Evolutionary conservation across 805 yeast genomes (phyloP).

Genomic region (Phaffomyces thermotolerans): DNA sequence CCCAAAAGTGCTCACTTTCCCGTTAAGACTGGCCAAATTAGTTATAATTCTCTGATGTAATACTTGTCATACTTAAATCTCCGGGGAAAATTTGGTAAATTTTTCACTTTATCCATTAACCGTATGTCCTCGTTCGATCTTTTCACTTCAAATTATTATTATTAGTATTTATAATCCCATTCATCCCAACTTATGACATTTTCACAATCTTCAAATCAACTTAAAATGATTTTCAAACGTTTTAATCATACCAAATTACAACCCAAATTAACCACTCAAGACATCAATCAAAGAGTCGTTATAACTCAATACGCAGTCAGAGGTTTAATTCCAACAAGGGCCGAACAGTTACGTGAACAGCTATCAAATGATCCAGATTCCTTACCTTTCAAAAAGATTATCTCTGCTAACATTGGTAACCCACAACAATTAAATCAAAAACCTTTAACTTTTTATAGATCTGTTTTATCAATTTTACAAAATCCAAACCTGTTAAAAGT

Average conservation of each 20-base stretch:
- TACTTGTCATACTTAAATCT: no score
- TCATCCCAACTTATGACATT: no score
- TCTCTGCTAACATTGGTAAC: constrained; percentile 92
- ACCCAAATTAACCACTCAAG: constrained; percentile 34
- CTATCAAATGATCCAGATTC: constrained; percentile 48
- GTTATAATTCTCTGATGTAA: no score
- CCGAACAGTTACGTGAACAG: constrained; percentile 68
- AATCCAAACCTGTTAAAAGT: constrained; percentile 59
- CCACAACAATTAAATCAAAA: constrained; percentile 95
- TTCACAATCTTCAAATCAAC: no score
- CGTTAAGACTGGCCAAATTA: no score
- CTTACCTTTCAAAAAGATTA: constrained; percentile 69
- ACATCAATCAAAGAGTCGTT: constrained; percentile 66
- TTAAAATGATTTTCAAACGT: no score
- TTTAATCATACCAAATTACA: constrained; percentile 23
- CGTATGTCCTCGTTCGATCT: no score
- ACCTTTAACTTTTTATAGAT: constrained; percentile 93
- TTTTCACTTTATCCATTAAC: no score
- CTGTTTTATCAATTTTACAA: constrained; percentile 79
- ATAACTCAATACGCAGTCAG: constrained; percentile 94
- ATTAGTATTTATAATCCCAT: no score
- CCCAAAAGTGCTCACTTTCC: no score
- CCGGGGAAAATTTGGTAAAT: no score
- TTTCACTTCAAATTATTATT: no score
- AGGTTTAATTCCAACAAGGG: constrained; percentile 88